Percentiles rank a stretch among this genome's conserved stretches.
These are phyloP conservation scores for Arctium minus DNA, from an alignment of 129 eudicot species.

Conservation along the genomic window DNA sequence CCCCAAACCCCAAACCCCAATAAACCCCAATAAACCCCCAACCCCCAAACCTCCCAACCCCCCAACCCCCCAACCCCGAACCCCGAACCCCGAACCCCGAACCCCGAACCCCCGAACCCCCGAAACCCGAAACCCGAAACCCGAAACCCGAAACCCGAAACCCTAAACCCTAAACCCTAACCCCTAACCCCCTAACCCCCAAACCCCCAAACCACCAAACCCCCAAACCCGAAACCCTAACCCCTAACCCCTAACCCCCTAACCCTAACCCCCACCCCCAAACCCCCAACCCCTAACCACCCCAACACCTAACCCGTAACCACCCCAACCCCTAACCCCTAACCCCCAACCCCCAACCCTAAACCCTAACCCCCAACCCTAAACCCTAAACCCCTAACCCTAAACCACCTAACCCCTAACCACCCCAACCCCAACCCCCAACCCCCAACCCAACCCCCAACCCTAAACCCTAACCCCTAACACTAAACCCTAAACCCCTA, in stretches of 20 bases:
- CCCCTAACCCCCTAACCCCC: slow-evolving; percentile 7
- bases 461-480: too few relatives aligned
- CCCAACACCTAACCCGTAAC: too few relatives aligned
- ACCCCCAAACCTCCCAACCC: too few relatives aligned
- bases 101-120: neutral
- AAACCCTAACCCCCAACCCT: slow-evolving; percentile 11
- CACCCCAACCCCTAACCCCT: too few relatives aligned
- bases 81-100: slow-evolving; percentile 17
- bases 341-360: slow-evolving; percentile 9
- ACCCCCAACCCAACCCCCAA: neutral
- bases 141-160: too few relatives aligned
- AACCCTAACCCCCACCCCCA: slow-evolving; percentile 22
- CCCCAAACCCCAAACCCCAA: too few relatives aligned
- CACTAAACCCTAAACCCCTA: slow-evolving; percentile 4
- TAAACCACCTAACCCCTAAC: neutral
- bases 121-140: slow-evolving; percentile 10
- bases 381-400: too few relatives aligned
- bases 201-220: slow-evolving; percentile 1
- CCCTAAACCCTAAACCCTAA: neutral
- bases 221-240: slow-evolving; percentile 19
- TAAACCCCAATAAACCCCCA: too few relatives aligned
- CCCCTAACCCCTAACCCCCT: neutral
- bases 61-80: too few relatives aligned
- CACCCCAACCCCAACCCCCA: neutral
- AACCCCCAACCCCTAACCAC: slow-evolving; percentile 6